Percentiles rank a stretch among this genome's conserved stretches.
phyloP scores from a whole-genome alignment of 2,329 filamentous ascomycete species.

The Sclerotinia nivalis region DNA sequence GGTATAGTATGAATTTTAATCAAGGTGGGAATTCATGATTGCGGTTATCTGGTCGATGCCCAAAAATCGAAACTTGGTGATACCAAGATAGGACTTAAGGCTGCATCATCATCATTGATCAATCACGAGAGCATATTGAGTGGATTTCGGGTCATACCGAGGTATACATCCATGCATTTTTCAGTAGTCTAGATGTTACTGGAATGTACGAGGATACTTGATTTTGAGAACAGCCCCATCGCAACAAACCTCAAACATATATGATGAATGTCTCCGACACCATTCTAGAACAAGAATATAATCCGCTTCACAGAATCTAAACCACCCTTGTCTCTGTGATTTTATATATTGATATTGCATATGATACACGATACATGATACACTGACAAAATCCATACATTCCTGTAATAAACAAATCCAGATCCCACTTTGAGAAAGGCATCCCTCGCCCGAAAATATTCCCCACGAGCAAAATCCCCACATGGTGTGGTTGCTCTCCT shows the following conservation, averaged over 20 bases:
- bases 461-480: slow-evolving; percentile 4
- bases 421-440: no score
- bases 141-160: not conserved
- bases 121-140: not conserved
- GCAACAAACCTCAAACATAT: not conserved
- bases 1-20: slow-evolving; percentile 89
- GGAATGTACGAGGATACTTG: not conserved
- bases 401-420: not conserved
- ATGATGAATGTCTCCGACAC: not conserved
- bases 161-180: not conserved
- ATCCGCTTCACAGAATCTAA: not conserved
- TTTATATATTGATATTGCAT: not conserved
- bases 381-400: no score
- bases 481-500: not conserved
- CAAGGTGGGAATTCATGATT: slow-evolving; percentile 33
- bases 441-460: not conserved
- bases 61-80: not conserved
- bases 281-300: not conserved
- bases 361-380: not conserved
- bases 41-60: not conserved
- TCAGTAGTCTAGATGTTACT: not conserved
- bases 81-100: not conserved
- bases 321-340: not conserved
- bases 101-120: not conserved
- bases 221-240: not conserved